Evolutionary conservation across 495 filamentous ascomycete genomes (phyloP).

Genomic region (Bathelium albidoporum): DNA sequence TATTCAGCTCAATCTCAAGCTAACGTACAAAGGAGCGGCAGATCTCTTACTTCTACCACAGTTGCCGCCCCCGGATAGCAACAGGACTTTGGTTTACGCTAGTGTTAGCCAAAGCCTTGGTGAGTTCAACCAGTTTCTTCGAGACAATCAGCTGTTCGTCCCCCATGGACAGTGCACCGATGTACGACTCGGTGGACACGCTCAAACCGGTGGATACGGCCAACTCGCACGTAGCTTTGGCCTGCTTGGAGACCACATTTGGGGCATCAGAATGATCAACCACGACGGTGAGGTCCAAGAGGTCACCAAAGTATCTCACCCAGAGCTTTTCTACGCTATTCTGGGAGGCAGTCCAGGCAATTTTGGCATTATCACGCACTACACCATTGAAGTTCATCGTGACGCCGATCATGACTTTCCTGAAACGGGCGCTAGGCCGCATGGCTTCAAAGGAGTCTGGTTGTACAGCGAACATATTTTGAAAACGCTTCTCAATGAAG

Average conservation of each 20-base stretch:
- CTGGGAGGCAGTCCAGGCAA: conserved; percentile 38
- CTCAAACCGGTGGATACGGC: conserved; percentile 35
- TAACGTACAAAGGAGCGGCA: conserved; percentile 24
- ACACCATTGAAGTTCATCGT: conserved; percentile 32
- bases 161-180: conserved; percentile 36
- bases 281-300: conserved; percentile 30
- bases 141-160: conserved; percentile 30
- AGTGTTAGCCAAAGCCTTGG: conserved; percentile 34
- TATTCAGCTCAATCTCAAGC: conserved; percentile 31
- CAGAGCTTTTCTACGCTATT: conserved; percentile 35
- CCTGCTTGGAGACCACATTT: conserved; percentile 34
- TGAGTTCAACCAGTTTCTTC: conserved; percentile 30
- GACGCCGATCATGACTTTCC: conserved; percentile 27
- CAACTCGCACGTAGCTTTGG: conserved; percentile 35
- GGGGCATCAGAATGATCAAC: conserved; percentile 32
- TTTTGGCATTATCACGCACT: conserved; percentile 35
- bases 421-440: conserved; percentile 18
- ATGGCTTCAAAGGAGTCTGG: conserved; percentile 29
- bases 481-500: conserved; percentile 26
- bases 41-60: conserved; percentile 20
- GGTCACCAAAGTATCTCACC: conserved; percentile 28
- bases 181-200: conserved; percentile 36
- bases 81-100: conserved; percentile 26
- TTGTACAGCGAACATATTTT: conserved; percentile 27
- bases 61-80: not conserved